Conservation (phyloP, 768 basidiomycete genomes). For the Infundibulicybe gibba region DNA sequence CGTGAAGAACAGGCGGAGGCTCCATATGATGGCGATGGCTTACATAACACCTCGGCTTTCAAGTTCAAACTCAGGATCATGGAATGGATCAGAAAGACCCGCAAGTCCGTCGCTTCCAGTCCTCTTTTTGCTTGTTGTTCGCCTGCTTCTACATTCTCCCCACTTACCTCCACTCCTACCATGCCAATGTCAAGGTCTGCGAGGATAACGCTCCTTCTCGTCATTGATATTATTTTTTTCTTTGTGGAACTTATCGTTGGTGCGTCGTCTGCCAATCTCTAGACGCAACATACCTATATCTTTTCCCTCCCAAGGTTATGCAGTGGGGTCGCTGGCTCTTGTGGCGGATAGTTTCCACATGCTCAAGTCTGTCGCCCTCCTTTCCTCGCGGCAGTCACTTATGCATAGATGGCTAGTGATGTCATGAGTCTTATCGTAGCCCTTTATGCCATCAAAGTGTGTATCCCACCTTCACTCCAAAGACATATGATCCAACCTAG, state of each 20-base stretch:
- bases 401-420: constrained; percentile 56
- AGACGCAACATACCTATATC: neutral
- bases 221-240: constrained; percentile 86
- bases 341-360: constrained; percentile 98
- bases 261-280: constrained; percentile 21
- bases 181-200: constrained; percentile 63
- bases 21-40: no score
- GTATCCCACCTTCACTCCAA: constrained; percentile 6
- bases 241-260: constrained; percentile 82
- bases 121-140: neutral
- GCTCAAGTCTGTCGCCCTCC: constrained; percentile 72
- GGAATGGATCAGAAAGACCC: no score
- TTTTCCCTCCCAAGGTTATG: constrained; percentile 69
- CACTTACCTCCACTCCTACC: constrained; percentile 1
- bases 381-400: neutral
- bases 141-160: neutral
- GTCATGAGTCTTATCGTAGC: constrained; percentile 94
- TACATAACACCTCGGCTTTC: no score
- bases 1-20: no score
- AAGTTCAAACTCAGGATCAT: no score
- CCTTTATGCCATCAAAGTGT: constrained; percentile 87
- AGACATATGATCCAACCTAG: constrained; percentile 4
- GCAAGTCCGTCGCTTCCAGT: no score
- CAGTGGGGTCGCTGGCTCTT: constrained; percentile 92
- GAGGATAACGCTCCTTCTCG: constrained; percentile 71